A percentile compares a stretch with the other conserved stretches of the same genome.
phyloP scores from a whole-genome alignment of 495 filamentous ascomycete genomes.

The Thermochaetoides thermophila region DNA sequence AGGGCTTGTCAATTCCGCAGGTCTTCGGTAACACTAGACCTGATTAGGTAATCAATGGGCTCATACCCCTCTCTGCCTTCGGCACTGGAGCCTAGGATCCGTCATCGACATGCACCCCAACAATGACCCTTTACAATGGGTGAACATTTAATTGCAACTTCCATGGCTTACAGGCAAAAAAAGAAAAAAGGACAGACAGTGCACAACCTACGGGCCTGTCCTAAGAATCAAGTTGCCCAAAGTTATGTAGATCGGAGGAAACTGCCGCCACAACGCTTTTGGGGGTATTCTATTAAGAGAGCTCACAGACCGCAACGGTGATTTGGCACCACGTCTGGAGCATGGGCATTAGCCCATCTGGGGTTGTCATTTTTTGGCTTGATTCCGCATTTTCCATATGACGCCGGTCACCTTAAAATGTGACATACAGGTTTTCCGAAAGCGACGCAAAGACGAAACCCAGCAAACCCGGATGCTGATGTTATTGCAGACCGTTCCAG shows the following conservation, averaged over 20 bases:
- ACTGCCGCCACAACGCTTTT: constrained; percentile 3
- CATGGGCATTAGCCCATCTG: constrained; percentile 6
- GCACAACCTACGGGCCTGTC: no score
- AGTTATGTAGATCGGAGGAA: constrained; percentile 1
- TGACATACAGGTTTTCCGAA: constrained; percentile 40
- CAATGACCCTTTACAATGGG: no score
- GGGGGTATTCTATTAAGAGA: constrained; percentile 4
- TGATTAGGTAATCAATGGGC: constrained; percentile 10
- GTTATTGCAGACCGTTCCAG: constrained; percentile 32
- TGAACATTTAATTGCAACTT: no score
- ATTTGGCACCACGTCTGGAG: constrained; percentile 2
- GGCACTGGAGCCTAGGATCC: no score
- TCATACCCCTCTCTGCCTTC: no score
- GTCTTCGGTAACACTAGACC: constrained; percentile 8
- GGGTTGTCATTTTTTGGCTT: constrained; percentile 17
- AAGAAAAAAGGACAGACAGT: no score
- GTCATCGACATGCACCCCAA: no score
- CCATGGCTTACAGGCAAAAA: no score
- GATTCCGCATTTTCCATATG: constrained; percentile 32
- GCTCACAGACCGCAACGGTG: constrained; percentile 6
- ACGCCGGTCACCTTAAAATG: constrained; percentile 28
- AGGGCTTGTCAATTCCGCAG: constrained; percentile 14
- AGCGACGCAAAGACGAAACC: constrained; percentile 33
- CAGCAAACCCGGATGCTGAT: constrained; percentile 33
- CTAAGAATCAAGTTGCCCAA: background rate